Percentiles rank a stretch among this genome's conserved stretches.
Conservation (phyloP, 2,329 filamentous ascomycete genomes). For the Calonectria pseudoturangicola region DNA sequence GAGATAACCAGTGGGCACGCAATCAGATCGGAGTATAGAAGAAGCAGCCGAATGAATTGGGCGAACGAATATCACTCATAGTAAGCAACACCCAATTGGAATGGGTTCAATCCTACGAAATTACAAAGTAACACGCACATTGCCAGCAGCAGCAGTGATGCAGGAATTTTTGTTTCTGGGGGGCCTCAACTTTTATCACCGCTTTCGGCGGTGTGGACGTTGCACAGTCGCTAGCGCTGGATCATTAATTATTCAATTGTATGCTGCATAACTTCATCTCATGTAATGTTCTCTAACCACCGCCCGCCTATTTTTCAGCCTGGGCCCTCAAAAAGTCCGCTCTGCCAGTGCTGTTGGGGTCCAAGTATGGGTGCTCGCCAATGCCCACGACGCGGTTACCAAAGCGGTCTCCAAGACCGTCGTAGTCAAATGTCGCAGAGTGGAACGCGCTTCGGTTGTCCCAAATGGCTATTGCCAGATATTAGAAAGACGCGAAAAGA, state of each 20-base stretch:
- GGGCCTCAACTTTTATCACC: neutral
- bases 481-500: neutral
- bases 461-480: slow-evolving; percentile 68
- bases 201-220: neutral
- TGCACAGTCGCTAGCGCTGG: neutral
- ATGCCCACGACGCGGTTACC: slow-evolving; percentile 71
- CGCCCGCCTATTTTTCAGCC: neutral
- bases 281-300: neutral
- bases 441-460: slow-evolving; percentile 75
- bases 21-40: slow-evolving; percentile 20
- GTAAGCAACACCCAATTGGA: neutral
- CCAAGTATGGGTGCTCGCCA: slow-evolving; percentile 59
- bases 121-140: neutral
- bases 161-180: neutral
- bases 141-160: neutral
- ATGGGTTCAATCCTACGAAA: neutral
- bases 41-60: slow-evolving; percentile 4
- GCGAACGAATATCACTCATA: slow-evolving; percentile 9
- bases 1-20: slow-evolving; percentile 5
- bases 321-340: slow-evolving; percentile 25
- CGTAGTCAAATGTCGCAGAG: slow-evolving; percentile 71
- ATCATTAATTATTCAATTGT: slow-evolving; percentile 27
- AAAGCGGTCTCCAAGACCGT: slow-evolving; percentile 66
- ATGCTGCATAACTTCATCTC: slow-evolving; percentile 14
- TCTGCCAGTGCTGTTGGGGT: slow-evolving; percentile 32